Evolutionary conservation across 108 stramenopile species (phyloP).

Genomic region (Phaeodactylum tricornutum): DNA sequence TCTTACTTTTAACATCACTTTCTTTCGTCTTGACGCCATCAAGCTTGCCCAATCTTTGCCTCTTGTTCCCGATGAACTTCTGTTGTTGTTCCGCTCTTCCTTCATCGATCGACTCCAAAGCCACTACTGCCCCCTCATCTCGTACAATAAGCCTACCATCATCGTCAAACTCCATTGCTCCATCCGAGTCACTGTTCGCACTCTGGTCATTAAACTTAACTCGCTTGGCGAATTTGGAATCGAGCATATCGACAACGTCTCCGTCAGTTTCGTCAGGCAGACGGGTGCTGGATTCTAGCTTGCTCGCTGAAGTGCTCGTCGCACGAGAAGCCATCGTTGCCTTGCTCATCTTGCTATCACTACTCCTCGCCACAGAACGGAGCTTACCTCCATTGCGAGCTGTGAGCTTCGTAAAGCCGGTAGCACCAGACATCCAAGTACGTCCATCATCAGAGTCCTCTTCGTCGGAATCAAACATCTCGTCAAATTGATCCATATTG

Average conservation of each 20-base stretch:
- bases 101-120: too few relatives aligned
- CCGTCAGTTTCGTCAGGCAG: constrained; percentile 56
- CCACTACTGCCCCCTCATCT: too few relatives aligned
- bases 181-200: constrained; percentile 58
- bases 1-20: constrained; percentile 20
- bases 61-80: constrained; percentile 10
- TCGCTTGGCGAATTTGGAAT: constrained; percentile 56
- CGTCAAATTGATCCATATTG: constrained; percentile 37
- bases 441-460: constrained; percentile 79
- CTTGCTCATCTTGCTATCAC: constrained; percentile 21
- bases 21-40: constrained; percentile 29
- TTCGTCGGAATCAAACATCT: constrained; percentile 80
- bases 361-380: background rate
- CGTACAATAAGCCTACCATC: constrained; percentile 61
- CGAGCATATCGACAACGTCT: constrained; percentile 77
- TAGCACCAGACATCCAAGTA: constrained; percentile 60
- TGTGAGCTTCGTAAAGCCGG: constrained; percentile 52
- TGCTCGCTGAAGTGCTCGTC: background rate
- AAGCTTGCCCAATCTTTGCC: constrained; percentile 36
- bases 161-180: constrained; percentile 64
- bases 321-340: background rate
- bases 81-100: constrained; percentile 10
- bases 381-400: background rate
- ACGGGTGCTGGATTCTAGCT: constrained; percentile 17
- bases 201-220: constrained; percentile 25